Conservation (phyloP, 2,329 filamentous ascomycete genomes). For the Ophiostoma ips region DNA sequence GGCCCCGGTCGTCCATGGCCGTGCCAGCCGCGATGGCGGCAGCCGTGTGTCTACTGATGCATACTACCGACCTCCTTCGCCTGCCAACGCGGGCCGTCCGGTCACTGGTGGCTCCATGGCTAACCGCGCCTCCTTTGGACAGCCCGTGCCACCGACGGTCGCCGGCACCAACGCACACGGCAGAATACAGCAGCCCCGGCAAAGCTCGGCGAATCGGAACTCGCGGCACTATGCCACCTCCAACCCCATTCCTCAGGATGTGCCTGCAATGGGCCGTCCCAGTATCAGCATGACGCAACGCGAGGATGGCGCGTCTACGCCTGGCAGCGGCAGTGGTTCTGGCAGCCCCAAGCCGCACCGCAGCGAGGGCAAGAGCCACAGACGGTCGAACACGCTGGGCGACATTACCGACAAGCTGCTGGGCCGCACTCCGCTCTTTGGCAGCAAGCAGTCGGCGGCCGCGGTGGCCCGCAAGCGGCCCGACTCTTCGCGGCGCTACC, state of each 20-base stretch:
- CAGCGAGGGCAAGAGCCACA: slow-evolving; percentile 41
- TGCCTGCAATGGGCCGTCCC: slow-evolving; percentile 40
- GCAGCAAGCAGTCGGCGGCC: slow-evolving; percentile 25
- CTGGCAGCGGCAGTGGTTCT: not conserved
- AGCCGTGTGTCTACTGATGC: slow-evolving; percentile 29
- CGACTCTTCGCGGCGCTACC: slow-evolving; percentile 47
- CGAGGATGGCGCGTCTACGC: slow-evolving; percentile 14
- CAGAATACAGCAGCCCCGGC: slow-evolving; percentile 67
- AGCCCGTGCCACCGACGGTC: slow-evolving; percentile 74
- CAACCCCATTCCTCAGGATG: slow-evolving; percentile 45
- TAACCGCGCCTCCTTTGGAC: slow-evolving; percentile 64
- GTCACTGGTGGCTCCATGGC: slow-evolving; percentile 69
- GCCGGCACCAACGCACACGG: slow-evolving; percentile 82
- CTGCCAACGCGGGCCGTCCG: slow-evolving; percentile 40
- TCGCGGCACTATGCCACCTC: slow-evolving; percentile 58
- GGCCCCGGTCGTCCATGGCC: slow-evolving; percentile 18
- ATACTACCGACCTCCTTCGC: slow-evolving; percentile 32
- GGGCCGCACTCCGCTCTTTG: slow-evolving; percentile 70
- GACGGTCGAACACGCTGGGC: slow-evolving; percentile 61
- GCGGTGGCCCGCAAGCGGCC: slow-evolving; percentile 30
- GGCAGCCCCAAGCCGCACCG: slow-evolving; percentile 16
- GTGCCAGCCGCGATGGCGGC: slow-evolving; percentile 27
- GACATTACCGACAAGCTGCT: slow-evolving; percentile 75
- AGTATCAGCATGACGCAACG: slow-evolving; percentile 51
- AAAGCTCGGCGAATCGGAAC: slow-evolving; percentile 23